phyloP scores from a whole-genome alignment of 2,329 filamentous ascomycete genomes.

The Xenoacremonium recifei region DNA sequence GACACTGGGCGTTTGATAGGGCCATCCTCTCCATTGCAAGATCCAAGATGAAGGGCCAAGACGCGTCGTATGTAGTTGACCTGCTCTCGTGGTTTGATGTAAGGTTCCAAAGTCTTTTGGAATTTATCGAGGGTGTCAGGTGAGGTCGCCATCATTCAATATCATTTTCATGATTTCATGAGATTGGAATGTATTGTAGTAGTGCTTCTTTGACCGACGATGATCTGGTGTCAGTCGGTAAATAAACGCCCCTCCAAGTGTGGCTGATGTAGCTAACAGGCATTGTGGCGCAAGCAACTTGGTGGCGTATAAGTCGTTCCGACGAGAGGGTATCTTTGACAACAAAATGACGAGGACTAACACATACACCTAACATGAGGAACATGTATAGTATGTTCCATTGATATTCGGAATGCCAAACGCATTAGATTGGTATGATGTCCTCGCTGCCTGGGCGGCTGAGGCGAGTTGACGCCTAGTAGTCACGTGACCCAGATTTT shows the following conservation, averaged over 20 bases:
- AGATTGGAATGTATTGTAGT: constrained; percentile 1
- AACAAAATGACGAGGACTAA: too few relatives aligned
- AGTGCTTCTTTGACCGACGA: not conserved
- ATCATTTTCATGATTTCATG: constrained; percentile 15
- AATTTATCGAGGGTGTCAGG: constrained; percentile 35
- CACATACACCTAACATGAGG: too few relatives aligned
- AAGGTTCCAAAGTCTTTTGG: constrained; percentile 47
- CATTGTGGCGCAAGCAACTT: too few relatives aligned
- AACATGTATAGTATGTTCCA: too few relatives aligned
- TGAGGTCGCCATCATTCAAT: constrained; percentile 28
- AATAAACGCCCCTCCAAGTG: constrained; percentile 4
- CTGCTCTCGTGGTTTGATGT: constrained; percentile 57
- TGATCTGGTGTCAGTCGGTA: not conserved
- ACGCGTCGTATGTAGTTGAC: constrained; percentile 55
- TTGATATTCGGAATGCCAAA: too few relatives aligned
- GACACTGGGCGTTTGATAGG: constrained; percentile 45
- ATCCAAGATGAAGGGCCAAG: constrained; percentile 52
- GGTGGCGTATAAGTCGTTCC: too few relatives aligned
- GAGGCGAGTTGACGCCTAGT: too few relatives aligned
- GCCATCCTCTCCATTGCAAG: constrained; percentile 43
- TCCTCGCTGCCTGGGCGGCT: too few relatives aligned
- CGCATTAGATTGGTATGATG: too few relatives aligned
- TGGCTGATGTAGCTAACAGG: not conserved
- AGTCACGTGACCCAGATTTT: too few relatives aligned
- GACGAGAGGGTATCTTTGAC: too few relatives aligned